These are phyloP conservation scores for Apiospora arundinis DNA, from an alignment of 2,329 filamentous ascomycete genomes.

Conservation along the genomic window DNA sequence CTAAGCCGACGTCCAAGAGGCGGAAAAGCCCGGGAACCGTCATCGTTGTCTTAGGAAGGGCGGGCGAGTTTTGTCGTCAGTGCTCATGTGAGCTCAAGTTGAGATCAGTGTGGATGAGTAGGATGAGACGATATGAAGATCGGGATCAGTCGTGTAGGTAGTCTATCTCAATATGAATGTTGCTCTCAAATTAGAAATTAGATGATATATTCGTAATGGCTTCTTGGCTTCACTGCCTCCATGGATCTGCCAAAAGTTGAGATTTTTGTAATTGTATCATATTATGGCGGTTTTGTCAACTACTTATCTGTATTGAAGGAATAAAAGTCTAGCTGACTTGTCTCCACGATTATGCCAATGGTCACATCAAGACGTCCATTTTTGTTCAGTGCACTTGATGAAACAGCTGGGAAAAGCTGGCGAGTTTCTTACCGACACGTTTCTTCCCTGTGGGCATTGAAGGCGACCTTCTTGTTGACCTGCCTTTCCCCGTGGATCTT, in stretches of 20 bases:
- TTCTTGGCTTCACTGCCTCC: neutral
- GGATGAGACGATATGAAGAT: neutral
- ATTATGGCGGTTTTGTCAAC: neutral
- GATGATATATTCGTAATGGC: neutral
- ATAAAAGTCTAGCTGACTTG: neutral
- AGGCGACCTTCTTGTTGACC: too few species aligned
- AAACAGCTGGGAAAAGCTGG: too few species aligned
- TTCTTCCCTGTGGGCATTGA: too few species aligned
- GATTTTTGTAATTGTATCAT: neutral
- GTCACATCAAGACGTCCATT: neutral
- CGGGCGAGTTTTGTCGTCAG: neutral
- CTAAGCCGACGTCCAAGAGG: constrained; percentile 20
- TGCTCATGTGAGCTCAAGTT: neutral
- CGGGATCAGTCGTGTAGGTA: neutral
- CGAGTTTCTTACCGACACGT: too few species aligned
- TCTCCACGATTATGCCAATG: neutral
- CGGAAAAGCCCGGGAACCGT: neutral
- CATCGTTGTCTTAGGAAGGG: neutral
- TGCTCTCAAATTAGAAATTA: neutral
- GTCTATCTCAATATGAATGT: neutral
- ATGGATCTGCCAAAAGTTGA: neutral
- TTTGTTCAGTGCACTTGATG: too few species aligned
- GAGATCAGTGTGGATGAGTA: neutral
- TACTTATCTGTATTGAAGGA: neutral
- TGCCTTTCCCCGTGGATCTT: too few species aligned